Base-by-base conservation (phyloP, 495 filamentous ascomycete genomes). In the Letharia columbiana region DNA sequence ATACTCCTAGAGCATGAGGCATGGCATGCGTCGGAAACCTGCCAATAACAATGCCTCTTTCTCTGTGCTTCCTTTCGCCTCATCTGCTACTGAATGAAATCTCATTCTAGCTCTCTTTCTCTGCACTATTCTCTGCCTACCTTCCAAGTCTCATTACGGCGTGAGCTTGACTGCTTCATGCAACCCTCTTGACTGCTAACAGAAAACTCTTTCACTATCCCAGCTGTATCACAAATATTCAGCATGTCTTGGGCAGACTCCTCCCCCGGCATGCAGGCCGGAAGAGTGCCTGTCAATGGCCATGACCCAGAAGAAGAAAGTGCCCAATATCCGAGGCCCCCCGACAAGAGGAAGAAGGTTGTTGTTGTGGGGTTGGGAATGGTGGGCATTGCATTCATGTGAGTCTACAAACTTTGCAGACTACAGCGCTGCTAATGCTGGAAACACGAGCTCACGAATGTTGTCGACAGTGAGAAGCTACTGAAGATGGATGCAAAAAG, bases 361-460 rank as follows among this genome's bases (percentile, higher is more conserved):
- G 91, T 97, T 1, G 84, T 98, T 42, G 91, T 96, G 37, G 93
- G 93, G 12, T 76, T 98, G 76, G 93, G 93, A 13, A 98, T 98
- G 93, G 92, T 98, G 50, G 93, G 91, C 33, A 90, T 97, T 64
- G 86, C 90, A 57, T 92, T 96, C 75, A 96, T 96, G 91, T 94
- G 77, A 77, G 87, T 75, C 31, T 1, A 50, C 35, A 11, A 13
- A 11, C 11, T 15, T 33, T 35, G 35, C 54, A 17, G 17, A 45
- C 20, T 9, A n/a, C 18, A 17, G 10, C 1, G 20, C 35, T 66
- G 20, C 35, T 31, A 17, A 49, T 35, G 5, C 7, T 40, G 37
- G 52, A 10, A 47, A 20, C 42, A 49, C 49, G 23, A 62, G 37
- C 20, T 56, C 50, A 50, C 39, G 13, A 2, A 33, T 59, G 18